Base-by-base conservation (phyloP, 169 alveolate species). In the Cystoisospora suis region DNA sequence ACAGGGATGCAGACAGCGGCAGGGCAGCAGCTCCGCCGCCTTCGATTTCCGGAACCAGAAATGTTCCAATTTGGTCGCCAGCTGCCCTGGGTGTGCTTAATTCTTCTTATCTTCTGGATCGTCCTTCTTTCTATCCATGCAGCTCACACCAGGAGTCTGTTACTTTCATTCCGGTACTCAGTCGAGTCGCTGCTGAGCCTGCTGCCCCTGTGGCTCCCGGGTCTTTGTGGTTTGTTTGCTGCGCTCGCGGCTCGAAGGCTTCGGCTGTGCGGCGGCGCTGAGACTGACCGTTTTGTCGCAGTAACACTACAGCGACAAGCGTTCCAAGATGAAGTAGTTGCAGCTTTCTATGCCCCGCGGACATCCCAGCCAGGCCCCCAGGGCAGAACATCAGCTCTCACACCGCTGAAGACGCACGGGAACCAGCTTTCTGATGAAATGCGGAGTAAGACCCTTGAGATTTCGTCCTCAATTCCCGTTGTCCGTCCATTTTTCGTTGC, bases 201-300 rank as follows among this genome's bases (percentile, higher is more conserved):
- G 44, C 53, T 86, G 6, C 90, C 90, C 32, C 72, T 86, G 34
- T 86, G 75, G 44, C 83, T 86, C 29, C 90, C 90, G 7, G 85
- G 85, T 20, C 46, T 86, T 12, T 86, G 90, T 70, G 90, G 90
- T 36, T 29, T 86, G 27, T 86, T 70, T 29, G 90, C 77, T 5
- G 49, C 65, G 4, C 70, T 79, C 38, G 56, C 47, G 27, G 87
- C 87, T 44, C 77, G 77, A 4, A 36, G 77, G 1, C 77, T 65
- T 12, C 77, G 77, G 12, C 45, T n/a, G 6, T 65, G 77, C 40
- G 34, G 77, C 40, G 77, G 45, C 42, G n/a, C n/a, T 15, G 77
- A 65, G 34, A n/a, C n/a, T 1, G 40, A n/a, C 12, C 36, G 77
- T 32, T 65, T 65, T 44, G n/a, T n/a, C n/a, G n/a, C n/a, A n/a